A percentile compares a stretch with the other conserved stretches of the same genome.
Conservation (phyloP, 108 stramenopile genomes). For the Chaetoceros muelleri region DNA sequence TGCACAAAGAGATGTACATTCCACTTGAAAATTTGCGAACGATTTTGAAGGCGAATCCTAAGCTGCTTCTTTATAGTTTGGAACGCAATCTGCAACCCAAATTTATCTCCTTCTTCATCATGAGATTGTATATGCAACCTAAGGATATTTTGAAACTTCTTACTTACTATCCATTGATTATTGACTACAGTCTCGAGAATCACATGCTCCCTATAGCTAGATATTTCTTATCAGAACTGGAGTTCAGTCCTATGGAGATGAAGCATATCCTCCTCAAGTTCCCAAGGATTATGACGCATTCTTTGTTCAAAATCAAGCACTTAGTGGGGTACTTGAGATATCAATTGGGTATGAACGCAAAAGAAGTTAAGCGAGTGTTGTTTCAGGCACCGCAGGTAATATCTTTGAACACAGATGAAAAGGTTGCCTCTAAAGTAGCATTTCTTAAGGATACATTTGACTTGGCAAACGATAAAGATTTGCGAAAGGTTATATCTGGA, state of each 20-base stretch:
- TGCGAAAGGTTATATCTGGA: conserved; percentile 41
- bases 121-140: conserved; percentile 46
- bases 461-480: conserved; percentile 18
- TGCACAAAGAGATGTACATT: conserved; percentile 44
- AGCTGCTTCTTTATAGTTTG: conserved; percentile 50
- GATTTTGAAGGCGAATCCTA: conserved; percentile 47
- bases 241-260: conserved; percentile 44
- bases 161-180: conserved; percentile 46
- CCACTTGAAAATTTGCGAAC: conserved; percentile 34
- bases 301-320: conserved; percentile 59
- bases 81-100: conserved; percentile 63
- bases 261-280: conserved; percentile 45
- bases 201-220: conserved; percentile 57
- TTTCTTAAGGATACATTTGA: conserved; percentile 32
- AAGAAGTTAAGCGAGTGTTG: conserved; percentile 57
- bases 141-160: conserved; percentile 37
- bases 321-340: conserved; percentile 54
- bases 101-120: conserved; percentile 63
- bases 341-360: conserved; percentile 49
- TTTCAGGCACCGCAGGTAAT: conserved; percentile 65
- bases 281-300: conserved; percentile 59
- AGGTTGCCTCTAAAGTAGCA: conserved; percentile 38
- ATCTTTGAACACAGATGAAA: conserved; percentile 34
- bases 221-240: conserved; percentile 52
- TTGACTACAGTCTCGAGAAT: conserved; percentile 66